These are phyloP conservation scores for Choiromyces venosus DNA, from an alignment of 495 filamentous ascomycete species.

Conservation along the genomic window DNA sequence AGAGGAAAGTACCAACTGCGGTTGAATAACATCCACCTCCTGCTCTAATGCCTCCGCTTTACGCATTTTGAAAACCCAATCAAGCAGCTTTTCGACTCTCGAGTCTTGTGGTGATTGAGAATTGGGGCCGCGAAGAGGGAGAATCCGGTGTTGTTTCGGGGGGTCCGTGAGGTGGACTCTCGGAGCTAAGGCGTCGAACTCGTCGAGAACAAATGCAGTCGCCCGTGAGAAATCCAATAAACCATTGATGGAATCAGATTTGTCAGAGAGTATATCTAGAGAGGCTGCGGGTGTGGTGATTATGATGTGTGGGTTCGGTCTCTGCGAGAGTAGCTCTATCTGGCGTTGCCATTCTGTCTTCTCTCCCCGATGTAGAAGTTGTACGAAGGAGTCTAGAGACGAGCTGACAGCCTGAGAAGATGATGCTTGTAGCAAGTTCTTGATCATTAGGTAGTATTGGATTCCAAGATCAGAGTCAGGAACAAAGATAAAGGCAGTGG, in stretches of 20 bases:
- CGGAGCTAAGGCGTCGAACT: slow-evolving; percentile 31
- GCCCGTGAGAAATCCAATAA: slow-evolving; percentile 33
- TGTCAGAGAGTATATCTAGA: slow-evolving; percentile 31
- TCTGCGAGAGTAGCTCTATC: slow-evolving; percentile 15
- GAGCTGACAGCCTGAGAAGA: slow-evolving; percentile 18
- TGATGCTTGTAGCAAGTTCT: slow-evolving; percentile 25
- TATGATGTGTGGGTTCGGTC: slow-evolving; percentile 37
- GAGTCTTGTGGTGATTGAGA: background rate
- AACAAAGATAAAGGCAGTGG: slow-evolving; percentile 38
- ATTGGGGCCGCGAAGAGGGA: background rate
- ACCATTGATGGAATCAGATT: slow-evolving; percentile 12
- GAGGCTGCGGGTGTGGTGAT: slow-evolving; percentile 32
- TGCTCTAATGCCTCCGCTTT: slow-evolving; percentile 7
- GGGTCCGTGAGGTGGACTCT: background rate
- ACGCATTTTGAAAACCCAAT: slow-evolving; percentile 32
- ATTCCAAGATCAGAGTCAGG: slow-evolving; percentile 35
- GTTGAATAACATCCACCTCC: slow-evolving; percentile 11
- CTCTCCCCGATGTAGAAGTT: slow-evolving; percentile 28
- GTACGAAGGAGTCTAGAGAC: slow-evolving; percentile 28
- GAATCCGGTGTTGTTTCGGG: background rate
- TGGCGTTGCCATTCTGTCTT: slow-evolving; percentile 16
- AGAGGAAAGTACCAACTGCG: slow-evolving; percentile 34
- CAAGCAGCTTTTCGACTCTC: slow-evolving; percentile 35
- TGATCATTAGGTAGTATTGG: slow-evolving; percentile 33
- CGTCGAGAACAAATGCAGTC: slow-evolving; percentile 36